phyloP scores from a whole-genome alignment of 192 early-diverging fungal genomes.

The Neocallimastix lanati region DNA sequence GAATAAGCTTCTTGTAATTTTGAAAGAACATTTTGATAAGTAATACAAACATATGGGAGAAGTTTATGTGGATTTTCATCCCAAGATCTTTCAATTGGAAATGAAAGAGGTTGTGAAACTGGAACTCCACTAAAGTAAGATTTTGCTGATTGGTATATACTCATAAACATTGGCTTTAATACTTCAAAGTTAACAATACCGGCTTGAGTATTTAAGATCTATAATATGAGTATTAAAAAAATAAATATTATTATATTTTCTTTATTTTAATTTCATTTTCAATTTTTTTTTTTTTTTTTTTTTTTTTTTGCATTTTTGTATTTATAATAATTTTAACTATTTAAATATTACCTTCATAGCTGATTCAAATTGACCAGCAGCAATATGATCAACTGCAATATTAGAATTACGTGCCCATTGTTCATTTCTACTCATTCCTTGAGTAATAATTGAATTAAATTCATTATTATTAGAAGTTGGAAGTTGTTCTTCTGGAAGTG shows the following conservation, averaged over 20 bases:
- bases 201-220: slow-evolving; percentile 77
- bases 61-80: slow-evolving; percentile 22
- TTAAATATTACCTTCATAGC: slow-evolving; percentile 61
- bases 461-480: slow-evolving; percentile 22
- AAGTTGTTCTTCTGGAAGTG: slow-evolving; percentile 39
- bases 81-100: slow-evolving; percentile 50
- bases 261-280: too few relatives aligned
- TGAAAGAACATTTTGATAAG: slow-evolving; percentile 30
- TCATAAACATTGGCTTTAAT: slow-evolving; percentile 71
- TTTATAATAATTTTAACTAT: neutral
- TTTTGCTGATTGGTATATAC: slow-evolving; percentile 60
- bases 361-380: slow-evolving; percentile 83
- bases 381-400: slow-evolving; percentile 80
- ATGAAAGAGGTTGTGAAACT: slow-evolving; percentile 31
- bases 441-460: slow-evolving; percentile 52
- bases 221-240: slow-evolving; percentile 1
- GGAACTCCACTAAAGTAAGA: slow-evolving; percentile 42
- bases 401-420: slow-evolving; percentile 71
- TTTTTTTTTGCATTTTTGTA: too few relatives aligned
- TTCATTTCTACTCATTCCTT: slow-evolving; percentile 47
- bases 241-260: neutral
- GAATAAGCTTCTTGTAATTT: slow-evolving; percentile 75
- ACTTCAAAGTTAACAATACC: slow-evolving; percentile 85
- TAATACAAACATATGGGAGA: slow-evolving; percentile 41
- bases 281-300: too few relatives aligned